A percentile compares a stretch with the other conserved stretches of the same genome.
phyloP scores from a whole-genome alignment of 441 rosid genomes.

The Populus hybrid region DNA sequence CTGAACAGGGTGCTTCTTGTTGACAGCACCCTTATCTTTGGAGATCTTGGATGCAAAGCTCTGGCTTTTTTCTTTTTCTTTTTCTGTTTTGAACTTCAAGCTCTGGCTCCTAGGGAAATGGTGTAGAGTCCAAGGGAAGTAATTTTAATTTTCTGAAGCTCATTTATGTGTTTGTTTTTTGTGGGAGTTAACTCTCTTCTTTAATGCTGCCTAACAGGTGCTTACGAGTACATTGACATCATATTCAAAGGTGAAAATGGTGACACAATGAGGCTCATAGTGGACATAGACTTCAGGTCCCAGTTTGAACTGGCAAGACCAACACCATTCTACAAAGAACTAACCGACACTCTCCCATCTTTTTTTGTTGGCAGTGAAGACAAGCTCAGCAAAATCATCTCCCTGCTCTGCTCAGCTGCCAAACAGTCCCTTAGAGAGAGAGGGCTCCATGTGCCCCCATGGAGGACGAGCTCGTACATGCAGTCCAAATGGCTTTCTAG shows the following conservation, averaged over 20 bases:
- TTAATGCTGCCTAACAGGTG: constrained; percentile 27
- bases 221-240: constrained; percentile 39
- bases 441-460: constrained; percentile 50
- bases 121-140: neutral
- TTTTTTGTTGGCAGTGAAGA: constrained; percentile 37
- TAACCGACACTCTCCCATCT: constrained; percentile 31
- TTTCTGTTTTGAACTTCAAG: too few species aligned
- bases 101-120: neutral
- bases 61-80: too few species aligned
- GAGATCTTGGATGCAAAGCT: neutral
- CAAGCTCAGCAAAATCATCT: constrained; percentile 31
- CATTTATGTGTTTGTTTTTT: neutral
- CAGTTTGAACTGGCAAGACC: constrained; percentile 58
- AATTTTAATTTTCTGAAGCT: neutral
- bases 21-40: neutral
- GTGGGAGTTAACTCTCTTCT: neutral
- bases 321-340: constrained; percentile 30
- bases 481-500: constrained; percentile 43
- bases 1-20: neutral
- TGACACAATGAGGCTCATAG: constrained; percentile 26
- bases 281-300: constrained; percentile 46
- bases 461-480: constrained; percentile 46
- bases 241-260: neutral
- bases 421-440: constrained; percentile 37
- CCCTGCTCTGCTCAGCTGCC: constrained; percentile 41